Evolutionary conservation across 106 monocot genomes (phyloP), one percentile per base, ranked within the genome.

Genomic region (Dendrobium huoshanense): DNA sequence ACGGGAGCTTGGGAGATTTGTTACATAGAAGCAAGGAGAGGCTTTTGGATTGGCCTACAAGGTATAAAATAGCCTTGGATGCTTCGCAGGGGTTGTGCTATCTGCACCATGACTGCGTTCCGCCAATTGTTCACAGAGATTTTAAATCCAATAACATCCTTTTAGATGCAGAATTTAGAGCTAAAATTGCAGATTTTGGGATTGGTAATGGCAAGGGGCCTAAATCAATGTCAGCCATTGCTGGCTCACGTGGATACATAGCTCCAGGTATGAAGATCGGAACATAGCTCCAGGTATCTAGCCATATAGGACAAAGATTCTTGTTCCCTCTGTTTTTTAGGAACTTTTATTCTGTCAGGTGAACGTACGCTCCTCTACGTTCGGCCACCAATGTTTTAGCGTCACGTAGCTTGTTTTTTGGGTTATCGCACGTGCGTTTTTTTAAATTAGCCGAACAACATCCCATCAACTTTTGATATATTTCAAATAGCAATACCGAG

Each of bases 1-100:
- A 96, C 41, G 96, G 96, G 9, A 94, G 96, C 75, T 74, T 96
- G 18, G 94, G 94, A 41, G 94, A 96, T 18, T 43, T 89, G 75
- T 65, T 96, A 44, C 96, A 94, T 33, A 78, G 92, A 33, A 87
- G 78, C 73, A 94, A 90, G 75, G 78, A 49, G 22, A 76, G 82
- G 15, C 20, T 82, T 54, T 67, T 90, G 59, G 88, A 83, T 54
- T 90, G 85, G 85, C 86, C 77, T 37, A 85, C 82, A 75, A 86
- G 92, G 87, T 90, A 84, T 77, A 90, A 86, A 78, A 92, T 92
- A 13, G 88, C 86, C 2, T 10, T 90, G 54, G 90, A 88, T 76
- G 87, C 92, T 0, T 87, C 92, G 0, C 89, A 92, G 82, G 92
- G 92, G 29, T 75, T 92, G 0, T 85, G 89, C 0, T 92, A 92